These are phyloP conservation scores for Cicer arietinum DNA, from an alignment of 306 rosid species.

Conservation along the genomic window DNA sequence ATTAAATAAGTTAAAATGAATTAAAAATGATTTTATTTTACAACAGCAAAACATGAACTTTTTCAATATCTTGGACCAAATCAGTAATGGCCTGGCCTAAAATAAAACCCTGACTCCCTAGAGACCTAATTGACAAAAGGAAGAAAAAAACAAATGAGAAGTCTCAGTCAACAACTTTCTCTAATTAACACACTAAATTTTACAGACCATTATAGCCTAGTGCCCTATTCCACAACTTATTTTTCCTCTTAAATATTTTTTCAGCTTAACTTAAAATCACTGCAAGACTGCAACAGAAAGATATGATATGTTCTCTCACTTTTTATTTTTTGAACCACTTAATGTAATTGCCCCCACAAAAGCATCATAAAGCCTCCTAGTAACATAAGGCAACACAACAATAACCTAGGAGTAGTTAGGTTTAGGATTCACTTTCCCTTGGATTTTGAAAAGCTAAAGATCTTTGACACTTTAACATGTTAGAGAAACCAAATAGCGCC, in stretches of 20 bases:
- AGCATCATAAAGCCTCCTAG: conserved; percentile 39
- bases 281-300: conserved; percentile 57
- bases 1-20: too few species aligned
- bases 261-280: conserved; percentile 46
- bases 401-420: neutral
- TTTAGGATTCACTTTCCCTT: conserved; percentile 38
- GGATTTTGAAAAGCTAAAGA: conserved; percentile 52
- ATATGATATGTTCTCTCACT: conserved; percentile 33
- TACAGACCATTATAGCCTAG: conserved; percentile 51
- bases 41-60: neutral
- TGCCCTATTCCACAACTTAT: conserved; percentile 8
- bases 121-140: conserved; percentile 34
- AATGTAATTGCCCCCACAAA: conserved; percentile 2
- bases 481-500: conserved; percentile 44
- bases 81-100: conserved; percentile 1
- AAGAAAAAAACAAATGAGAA: conserved; percentile 29
- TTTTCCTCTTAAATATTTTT: conserved; percentile 30
- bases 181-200: conserved; percentile 38
- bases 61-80: conserved; percentile 34
- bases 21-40: too few species aligned
- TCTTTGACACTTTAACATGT: conserved; percentile 55
- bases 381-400: conserved; percentile 40
- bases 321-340: neutral
- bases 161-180: conserved; percentile 46
- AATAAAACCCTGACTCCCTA: conserved; percentile 11